A percentile compares a stretch with the other conserved stretches of the same genome.
phyloP scores from a whole-genome alignment of 2,329 filamentous ascomycete genomes.

The Colletotrichum higginsianum region DNA sequence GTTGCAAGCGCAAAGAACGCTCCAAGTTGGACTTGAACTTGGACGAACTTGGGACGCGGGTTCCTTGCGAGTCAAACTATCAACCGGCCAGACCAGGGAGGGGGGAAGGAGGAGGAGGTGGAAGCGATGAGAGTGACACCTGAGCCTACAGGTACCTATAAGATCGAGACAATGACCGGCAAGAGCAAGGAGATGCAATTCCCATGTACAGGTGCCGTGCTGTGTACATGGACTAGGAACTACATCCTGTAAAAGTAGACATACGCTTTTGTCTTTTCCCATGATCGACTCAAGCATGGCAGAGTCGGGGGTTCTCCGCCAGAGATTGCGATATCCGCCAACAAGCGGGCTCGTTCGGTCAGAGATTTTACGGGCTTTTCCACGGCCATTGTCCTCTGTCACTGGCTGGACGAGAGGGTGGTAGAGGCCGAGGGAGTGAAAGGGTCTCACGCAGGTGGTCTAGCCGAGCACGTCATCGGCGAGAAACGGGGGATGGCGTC shows the following conservation, averaged over 20 bases:
- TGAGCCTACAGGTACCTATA: too few species aligned
- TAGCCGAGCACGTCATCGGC: constrained; percentile 33
- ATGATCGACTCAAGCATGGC: constrained; percentile 3
- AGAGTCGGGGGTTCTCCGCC: neutral
- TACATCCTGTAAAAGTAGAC: too few species aligned
- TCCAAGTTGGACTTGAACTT: too few species aligned
- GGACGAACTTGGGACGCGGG: constrained; percentile 1
- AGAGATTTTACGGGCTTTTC: constrained; percentile 12
- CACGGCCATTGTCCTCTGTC: too few species aligned
- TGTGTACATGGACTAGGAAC: neutral
- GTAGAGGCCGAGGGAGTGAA: neutral
- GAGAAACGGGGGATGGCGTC: constrained; percentile 22
- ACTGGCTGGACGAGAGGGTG: neutral
- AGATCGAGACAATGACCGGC: too few species aligned
- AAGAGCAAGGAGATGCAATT: too few species aligned
- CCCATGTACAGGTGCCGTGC: too few species aligned
- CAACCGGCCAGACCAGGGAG: neutral
- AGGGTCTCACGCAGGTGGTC: neutral
- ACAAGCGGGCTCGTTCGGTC: constrained; percentile 5
- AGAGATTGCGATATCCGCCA: constrained; percentile 34
- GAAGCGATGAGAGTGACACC: neutral
- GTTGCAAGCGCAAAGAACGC: neutral
- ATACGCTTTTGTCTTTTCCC: neutral
- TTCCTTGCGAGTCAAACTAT: neutral
- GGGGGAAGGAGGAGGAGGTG: neutral